Percentiles rank a stretch among this genome's conserved stretches.
Conservation (phyloP, 2,329 filamentous ascomycete genomes). For the Penicillium sp. region DNA sequence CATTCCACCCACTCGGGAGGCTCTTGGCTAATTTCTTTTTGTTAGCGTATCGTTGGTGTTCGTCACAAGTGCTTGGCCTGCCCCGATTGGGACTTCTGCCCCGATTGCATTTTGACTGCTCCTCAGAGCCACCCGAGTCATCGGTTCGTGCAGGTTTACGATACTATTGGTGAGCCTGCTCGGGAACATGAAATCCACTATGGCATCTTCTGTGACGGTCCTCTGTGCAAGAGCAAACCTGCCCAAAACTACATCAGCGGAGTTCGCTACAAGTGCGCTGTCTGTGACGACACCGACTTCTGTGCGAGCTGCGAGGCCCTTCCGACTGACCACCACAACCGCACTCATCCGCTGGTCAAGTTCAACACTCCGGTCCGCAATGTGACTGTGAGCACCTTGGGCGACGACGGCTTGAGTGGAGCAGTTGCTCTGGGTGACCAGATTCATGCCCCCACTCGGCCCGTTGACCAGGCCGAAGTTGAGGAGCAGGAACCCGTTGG, state of each 20-base stretch:
- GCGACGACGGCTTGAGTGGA: constrained; percentile 70
- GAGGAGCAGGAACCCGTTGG: constrained; percentile 31
- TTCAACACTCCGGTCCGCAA: constrained; percentile 90
- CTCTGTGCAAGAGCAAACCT: constrained; percentile 66
- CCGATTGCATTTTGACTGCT: constrained; percentile 68
- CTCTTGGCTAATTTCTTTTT: neutral
- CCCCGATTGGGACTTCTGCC: constrained; percentile 97
- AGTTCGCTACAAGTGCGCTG: constrained; percentile 92
- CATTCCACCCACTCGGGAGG: neutral
- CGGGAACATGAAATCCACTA: constrained; percentile 61
- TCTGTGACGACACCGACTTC: constrained; percentile 93
- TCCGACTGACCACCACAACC: constrained; percentile 82
- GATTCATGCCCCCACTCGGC: constrained; percentile 51
- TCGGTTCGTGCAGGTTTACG: constrained; percentile 85
- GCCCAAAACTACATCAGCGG: constrained; percentile 67
- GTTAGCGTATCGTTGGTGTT: constrained; percentile 73
- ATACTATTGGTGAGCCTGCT: constrained; percentile 56
- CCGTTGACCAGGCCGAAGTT: constrained; percentile 9
- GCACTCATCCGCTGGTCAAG: constrained; percentile 95
- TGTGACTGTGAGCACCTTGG: constrained; percentile 80
- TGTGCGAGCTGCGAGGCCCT: constrained; percentile 90
- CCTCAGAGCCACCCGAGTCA: constrained; percentile 73
- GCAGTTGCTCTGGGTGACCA: constrained; percentile 71
- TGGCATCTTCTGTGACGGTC: constrained; percentile 93
- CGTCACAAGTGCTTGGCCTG: constrained; percentile 97